Evolutionary conservation across 2,329 filamentous ascomycete species (phyloP), one percentile per base, ranked within the genome.

Genomic region (Aspergillus bombycis): DNA sequence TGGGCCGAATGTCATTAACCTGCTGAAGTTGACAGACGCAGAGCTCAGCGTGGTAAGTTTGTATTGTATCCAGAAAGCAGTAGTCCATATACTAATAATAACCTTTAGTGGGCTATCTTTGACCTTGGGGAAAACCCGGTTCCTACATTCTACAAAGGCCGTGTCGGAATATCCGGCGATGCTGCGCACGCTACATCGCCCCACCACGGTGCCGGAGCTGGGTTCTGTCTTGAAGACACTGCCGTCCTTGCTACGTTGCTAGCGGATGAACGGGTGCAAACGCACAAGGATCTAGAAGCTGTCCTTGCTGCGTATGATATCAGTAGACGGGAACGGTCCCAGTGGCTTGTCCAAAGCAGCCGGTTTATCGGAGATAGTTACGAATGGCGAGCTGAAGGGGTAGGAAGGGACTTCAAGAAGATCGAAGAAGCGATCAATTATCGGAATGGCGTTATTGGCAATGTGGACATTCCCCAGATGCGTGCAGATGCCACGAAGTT

Each of bases 171-270:
- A 43, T 66, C 75, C 36, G 79, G 79, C 21, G 79, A 81, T 60
- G 77, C 79, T 2, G 78, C 78, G 6, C 79, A 81, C 63, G 79
- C 79, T 0, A 79, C 78, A 1, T 74, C 73, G 0, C 80, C 80
- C 4, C 79, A 81, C 62, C 79, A 81, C 58, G 80, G 80, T 21
- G 71, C 75, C 4, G 76, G 75, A 7, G 76, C 76, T 1, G 74
- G 75, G 3, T 69, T 76, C 60, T 74, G 74, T 58, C 72, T 75
- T 43, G 75, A 77, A 60, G 75, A 77, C 57, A 71, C 68, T 3
- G 71, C 70, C 11, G 69, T 76, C 3, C 66, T 77, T 34, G 71
- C 72, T 1, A 60, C 63, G 0, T 62, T 77, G 38, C 65, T 77
- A 34, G 62, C 63, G 21, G 70, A 74, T 32, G 62, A 68, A 7